Percentiles rank a stretch among this genome's conserved stretches.
Conservation (phyloP, 768 basidiomycete genomes). For the Suillus decipiens region DNA sequence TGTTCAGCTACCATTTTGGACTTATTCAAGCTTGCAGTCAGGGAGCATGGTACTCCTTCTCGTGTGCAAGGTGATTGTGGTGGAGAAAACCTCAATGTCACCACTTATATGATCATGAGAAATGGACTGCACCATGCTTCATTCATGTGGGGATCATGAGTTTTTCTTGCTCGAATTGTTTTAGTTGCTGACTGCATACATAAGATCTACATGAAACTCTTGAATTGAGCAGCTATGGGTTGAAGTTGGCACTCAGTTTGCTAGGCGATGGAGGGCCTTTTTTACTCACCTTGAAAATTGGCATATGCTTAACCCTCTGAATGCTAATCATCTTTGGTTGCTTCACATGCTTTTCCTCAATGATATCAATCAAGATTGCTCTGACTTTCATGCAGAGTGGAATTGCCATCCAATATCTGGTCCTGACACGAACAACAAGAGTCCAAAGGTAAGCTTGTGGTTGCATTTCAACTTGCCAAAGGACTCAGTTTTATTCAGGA, state of each 20-base stretch:
- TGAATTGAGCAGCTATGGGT: no score
- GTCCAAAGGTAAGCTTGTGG: no score
- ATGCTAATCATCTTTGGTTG: no score
- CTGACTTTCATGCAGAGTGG: no score
- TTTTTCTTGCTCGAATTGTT: neutral
- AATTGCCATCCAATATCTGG: no score
- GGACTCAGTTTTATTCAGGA: no score
- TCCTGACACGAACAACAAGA: no score
- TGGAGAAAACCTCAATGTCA: constrained; percentile 31
- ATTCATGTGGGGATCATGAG: constrained; percentile 35
- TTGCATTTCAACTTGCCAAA: no score
- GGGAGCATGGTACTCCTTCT: constrained; percentile 22
- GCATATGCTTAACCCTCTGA: no score
- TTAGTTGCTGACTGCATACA: neutral
- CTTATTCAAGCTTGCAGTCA: constrained; percentile 22
- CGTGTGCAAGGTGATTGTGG: constrained; percentile 28
- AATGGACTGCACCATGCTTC: constrained; percentile 21
- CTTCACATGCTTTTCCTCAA: constrained; percentile 40
- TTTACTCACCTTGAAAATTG: no score
- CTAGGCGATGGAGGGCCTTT: no score
- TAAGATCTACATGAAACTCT: constrained; percentile 42
- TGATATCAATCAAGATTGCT: constrained; percentile 5
- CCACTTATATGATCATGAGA: constrained; percentile 27
- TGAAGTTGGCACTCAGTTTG: no score
- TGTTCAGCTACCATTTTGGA: constrained; percentile 23